Conservation (phyloP, 441 rosid genomes). For the Macaranga tanarius region DNA sequence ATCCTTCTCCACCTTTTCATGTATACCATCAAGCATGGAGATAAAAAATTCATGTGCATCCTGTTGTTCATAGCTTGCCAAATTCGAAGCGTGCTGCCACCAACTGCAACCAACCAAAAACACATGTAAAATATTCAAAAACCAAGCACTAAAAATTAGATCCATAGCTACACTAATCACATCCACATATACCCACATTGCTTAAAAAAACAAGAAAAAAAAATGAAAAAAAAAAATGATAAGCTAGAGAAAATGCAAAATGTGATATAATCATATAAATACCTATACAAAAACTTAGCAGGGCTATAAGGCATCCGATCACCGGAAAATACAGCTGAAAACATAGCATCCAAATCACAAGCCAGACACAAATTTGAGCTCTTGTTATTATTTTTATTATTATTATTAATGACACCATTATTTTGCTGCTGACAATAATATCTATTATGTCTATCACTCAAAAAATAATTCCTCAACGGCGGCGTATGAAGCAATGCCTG, state of each 20-base stretch:
- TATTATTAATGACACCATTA: constrained; percentile 21
- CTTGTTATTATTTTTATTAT: constrained; percentile 4
- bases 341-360: constrained; percentile 58
- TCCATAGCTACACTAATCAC: no score
- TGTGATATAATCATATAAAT: background rate
- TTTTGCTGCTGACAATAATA: constrained; percentile 50
- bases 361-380: constrained; percentile 47
- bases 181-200: no score
- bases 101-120: constrained; percentile 43
- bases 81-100: constrained; percentile 79
- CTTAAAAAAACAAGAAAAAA: no score
- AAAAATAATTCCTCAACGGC: constrained; percentile 61
- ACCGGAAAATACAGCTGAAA: constrained; percentile 61
- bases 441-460: constrained; percentile 55
- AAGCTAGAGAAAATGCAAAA: background rate
- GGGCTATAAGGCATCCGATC: constrained; percentile 69
- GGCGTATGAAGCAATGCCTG: constrained; percentile 75
- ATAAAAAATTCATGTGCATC: constrained; percentile 86
- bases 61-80: constrained; percentile 77
- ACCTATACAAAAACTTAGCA: constrained; percentile 74
- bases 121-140: no score
- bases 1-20: constrained; percentile 66
- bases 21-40: constrained; percentile 80
- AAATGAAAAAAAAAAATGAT: no score
- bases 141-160: no score